Evolutionary conservation across 2,329 filamentous ascomycete genomes (phyloP).

Genomic region (Coniochaeta pulveracea): DNA sequence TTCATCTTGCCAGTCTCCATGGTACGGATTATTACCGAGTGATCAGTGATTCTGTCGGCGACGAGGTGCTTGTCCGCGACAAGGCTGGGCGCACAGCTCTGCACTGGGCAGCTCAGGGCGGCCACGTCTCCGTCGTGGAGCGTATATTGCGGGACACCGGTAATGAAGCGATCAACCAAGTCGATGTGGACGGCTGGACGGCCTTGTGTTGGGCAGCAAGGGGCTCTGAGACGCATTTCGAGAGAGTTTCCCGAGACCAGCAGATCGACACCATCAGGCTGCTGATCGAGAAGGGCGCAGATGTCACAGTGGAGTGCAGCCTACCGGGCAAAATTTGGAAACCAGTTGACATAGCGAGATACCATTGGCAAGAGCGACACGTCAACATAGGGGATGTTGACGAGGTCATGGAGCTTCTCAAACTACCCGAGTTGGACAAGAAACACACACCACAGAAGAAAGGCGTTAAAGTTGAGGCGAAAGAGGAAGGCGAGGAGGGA

Average conservation of each 20-base stretch:
- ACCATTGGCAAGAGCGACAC: too few relatives aligned
- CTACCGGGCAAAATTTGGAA: background rate
- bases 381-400: too few relatives aligned
- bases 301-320: background rate
- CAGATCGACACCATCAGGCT: background rate
- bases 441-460: background rate
- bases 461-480: background rate
- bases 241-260: background rate
- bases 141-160: background rate
- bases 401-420: background rate
- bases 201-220: background rate
- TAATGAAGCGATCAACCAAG: background rate
- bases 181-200: conserved; percentile 1
- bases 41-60: background rate
- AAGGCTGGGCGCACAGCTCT: conserved; percentile 1
- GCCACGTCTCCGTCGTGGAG: background rate
- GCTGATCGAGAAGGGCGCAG: background rate
- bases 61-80: background rate
- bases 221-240: background rate
- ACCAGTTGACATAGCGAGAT: conserved; percentile 1
- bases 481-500: background rate
- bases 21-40: background rate
- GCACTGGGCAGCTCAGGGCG: conserved; percentile 1
- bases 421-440: background rate
- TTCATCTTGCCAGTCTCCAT: background rate